Evolutionary conservation across 2,329 filamentous ascomycete genomes (phyloP), one percentile per base, ranked within the genome.

Genomic region (Rutstroemia sydowiana): DNA sequence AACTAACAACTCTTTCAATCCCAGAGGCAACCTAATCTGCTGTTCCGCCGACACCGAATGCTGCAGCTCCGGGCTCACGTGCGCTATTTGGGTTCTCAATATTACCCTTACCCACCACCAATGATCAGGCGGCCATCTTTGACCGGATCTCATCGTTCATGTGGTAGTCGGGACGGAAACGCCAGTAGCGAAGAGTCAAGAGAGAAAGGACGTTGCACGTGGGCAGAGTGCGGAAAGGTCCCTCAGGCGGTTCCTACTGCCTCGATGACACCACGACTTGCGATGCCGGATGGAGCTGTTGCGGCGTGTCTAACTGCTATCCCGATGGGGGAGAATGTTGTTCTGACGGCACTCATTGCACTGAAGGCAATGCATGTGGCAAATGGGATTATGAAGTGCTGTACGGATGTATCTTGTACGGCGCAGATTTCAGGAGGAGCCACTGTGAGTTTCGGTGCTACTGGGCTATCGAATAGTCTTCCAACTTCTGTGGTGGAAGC

Each of bases 171-270:
- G 53, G 62, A 63, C 21, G 48, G 48, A 14, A 64, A 61, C 45
- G 60, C 63, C 57, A 65, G 63, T 45, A 56, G 65, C 39, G 63
- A 65, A 49, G 65, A 66, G 34, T 60, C 59, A 1, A 62, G 57
- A 43, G 65, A 65, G 48, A 66, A 66, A 48, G 62, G 21, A 6
- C 31, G 46, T 21, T 42, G 46, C 8, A 36, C n/a, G 13, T 16
- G 36, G 16, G 16, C 16, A 16, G 39, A 21, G n/a, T 42, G 46
- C 18, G 36, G 39, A 6, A 21, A 31, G 6, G n/a, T n/a, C n/a
- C n/a, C n/a, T 5, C 16, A 7, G 36, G 46, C 9, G 46, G 40
- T 18, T 41, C 10, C 11, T 48, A 26, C 13, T 48, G 26, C 5
- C n/a, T 18, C 10, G 36, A 14, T 23, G 40, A 42, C n/a, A n/a